Evolutionary conservation across 176 grass and related monocot species (phyloP).

Genomic region (Saccharum officinarum): DNA sequence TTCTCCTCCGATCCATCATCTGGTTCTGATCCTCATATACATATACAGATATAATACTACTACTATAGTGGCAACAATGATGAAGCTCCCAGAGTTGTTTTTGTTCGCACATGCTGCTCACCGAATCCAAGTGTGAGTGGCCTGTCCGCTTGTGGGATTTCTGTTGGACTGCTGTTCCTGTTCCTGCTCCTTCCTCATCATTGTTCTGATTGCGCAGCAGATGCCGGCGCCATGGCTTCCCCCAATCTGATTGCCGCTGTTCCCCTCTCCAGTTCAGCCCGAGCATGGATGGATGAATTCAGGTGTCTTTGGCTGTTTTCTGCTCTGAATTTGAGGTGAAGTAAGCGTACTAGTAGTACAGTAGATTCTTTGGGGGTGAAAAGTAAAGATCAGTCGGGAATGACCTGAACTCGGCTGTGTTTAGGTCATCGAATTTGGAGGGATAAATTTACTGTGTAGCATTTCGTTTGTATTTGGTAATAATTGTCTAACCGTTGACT

Average conservation of each 20-base stretch:
- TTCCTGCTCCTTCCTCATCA: neutral
- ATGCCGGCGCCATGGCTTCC: slow-evolving; percentile 1
- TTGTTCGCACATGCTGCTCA: neutral
- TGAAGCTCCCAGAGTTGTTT: neutral
- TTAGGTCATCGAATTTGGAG: no score
- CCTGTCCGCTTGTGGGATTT: slow-evolving; percentile 31
- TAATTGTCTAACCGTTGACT: no score
- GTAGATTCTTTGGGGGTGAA: neutral
- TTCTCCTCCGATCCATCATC: neutral
- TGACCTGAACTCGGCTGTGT: neutral
- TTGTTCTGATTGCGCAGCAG: slow-evolving; percentile 25
- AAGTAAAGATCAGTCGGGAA: neutral
- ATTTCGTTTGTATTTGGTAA: no score
- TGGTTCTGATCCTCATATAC: neutral
- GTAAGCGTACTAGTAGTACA: no score
- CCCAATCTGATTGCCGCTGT: neutral
- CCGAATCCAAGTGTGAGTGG: neutral
- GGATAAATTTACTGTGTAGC: no score
- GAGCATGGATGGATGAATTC: neutral
- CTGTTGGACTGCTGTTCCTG: slow-evolving; percentile 33
- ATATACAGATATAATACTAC: no score
- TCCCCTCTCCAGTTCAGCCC: neutral
- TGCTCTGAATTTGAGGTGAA: neutral
- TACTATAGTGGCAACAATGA: neutral
- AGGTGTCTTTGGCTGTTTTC: neutral